phyloP scores from a whole-genome alignment of 352 stramenopile genomes.

The Phytophthora fragariaefolia region DNA sequence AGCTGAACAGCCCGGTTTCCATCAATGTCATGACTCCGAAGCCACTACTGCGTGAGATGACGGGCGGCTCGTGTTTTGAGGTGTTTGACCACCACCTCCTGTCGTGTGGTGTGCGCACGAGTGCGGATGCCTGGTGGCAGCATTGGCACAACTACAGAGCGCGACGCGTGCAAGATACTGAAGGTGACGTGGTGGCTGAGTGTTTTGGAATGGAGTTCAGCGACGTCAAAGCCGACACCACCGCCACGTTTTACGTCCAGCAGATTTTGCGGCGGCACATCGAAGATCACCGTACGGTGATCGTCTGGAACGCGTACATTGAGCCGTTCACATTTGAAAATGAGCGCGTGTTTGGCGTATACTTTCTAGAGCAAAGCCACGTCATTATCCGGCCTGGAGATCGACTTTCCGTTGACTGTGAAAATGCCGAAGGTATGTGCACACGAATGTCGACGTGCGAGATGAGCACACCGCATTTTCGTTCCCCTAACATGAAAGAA shows the following conservation, averaged over 20 bases:
- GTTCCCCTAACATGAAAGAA: conserved; percentile 17
- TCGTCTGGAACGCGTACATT: conserved; percentile 62
- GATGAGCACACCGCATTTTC: conserved; percentile 53
- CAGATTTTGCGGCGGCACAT: conserved; percentile 55
- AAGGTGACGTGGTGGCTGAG: conserved; percentile 50
- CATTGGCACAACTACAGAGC: conserved; percentile 24
- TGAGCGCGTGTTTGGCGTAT: conserved; percentile 43
- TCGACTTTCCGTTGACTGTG: background rate
- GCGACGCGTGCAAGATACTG: conserved; percentile 18
- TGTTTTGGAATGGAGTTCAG: conserved; percentile 56
- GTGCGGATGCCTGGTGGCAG: conserved; percentile 40
- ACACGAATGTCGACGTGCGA: conserved; percentile 57
- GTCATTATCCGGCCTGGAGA: conserved; percentile 48
- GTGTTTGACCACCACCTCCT: conserved; percentile 42
- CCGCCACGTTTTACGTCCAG: conserved; percentile 47
- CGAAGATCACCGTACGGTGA: conserved; percentile 49
- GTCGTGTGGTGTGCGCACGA: conserved; percentile 36
- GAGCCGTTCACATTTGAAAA: conserved; percentile 56
- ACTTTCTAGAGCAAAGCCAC: conserved; percentile 59
- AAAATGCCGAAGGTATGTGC: conserved; percentile 16
- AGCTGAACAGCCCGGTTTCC: conserved; percentile 24
- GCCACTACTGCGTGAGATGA: conserved; percentile 32
- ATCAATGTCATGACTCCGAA: conserved; percentile 6
- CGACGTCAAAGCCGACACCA: conserved; percentile 41
- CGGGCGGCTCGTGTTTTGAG: conserved; percentile 39